Conservation (phyloP, 1,284 basidiomycete genomes). For the Mycena citricolor region DNA sequence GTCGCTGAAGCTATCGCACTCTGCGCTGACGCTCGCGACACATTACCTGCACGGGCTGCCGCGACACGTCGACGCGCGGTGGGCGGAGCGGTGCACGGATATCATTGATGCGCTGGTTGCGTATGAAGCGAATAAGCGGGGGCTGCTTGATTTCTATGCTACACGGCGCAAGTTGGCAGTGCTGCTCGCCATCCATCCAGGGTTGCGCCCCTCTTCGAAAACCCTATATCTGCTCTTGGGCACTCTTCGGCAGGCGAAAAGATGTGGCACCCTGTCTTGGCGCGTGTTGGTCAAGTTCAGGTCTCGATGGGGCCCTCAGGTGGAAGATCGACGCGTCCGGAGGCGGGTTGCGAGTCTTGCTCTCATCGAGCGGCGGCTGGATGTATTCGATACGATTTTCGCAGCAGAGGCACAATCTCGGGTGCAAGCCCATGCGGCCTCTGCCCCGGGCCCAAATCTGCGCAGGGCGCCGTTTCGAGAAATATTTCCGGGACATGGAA, state of each 20-base stretch:
- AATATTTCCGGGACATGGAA: constrained; percentile 31
- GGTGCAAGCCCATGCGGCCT: constrained; percentile 26
- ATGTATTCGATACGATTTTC: constrained; percentile 45
- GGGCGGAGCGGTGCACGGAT: constrained; percentile 37
- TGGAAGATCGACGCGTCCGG: constrained; percentile 58
- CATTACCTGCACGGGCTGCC: constrained; percentile 46
- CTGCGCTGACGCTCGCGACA: constrained; percentile 42
- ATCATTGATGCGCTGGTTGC: constrained; percentile 48
- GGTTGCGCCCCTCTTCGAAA: constrained; percentile 55
- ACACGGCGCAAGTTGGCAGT: constrained; percentile 39
- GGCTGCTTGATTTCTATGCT: constrained; percentile 40
- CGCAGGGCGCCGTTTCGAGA: constrained; percentile 25
- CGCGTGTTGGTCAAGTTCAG: constrained; percentile 45
- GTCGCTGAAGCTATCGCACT: constrained; percentile 13
- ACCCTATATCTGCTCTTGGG: constrained; percentile 62
- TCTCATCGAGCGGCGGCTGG: constrained; percentile 57
- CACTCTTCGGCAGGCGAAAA: constrained; percentile 44
- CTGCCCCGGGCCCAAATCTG: constrained; percentile 19
- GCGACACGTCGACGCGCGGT: constrained; percentile 31
- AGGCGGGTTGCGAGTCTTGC: constrained; percentile 56
- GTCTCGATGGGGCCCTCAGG: constrained; percentile 50
- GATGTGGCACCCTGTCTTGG: constrained; percentile 53
- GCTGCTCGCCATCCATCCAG: constrained; percentile 46
- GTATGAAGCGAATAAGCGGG: constrained; percentile 32
- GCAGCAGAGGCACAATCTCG: constrained; percentile 28